phyloP scores from a whole-genome alignment of 805 yeast species.

The Yarrowia sp. region DNA sequence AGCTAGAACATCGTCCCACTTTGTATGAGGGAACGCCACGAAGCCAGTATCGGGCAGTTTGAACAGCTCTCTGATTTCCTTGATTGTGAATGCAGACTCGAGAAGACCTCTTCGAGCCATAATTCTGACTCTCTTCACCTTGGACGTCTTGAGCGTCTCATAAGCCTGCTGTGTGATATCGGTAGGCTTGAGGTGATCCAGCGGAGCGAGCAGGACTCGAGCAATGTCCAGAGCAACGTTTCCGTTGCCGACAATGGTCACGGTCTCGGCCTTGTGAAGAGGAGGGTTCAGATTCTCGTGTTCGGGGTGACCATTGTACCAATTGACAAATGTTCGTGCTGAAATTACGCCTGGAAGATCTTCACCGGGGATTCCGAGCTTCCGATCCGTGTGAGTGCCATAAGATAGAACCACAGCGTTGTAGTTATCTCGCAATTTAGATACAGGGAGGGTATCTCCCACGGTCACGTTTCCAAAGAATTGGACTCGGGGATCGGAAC shows the following conservation, averaged over 20 bases:
- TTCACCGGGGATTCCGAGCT: slow-evolving; percentile 65
- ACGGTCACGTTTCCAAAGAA: slow-evolving; percentile 77
- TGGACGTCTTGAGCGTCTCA: slow-evolving; percentile 57
- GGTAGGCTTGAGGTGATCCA: slow-evolving; percentile 65
- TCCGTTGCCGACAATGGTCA: slow-evolving; percentile 92
- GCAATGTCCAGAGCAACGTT: slow-evolving; percentile 95
- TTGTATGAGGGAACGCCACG: slow-evolving; percentile 6
- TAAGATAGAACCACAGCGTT: slow-evolving; percentile 81
- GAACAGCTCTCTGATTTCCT: slow-evolving; percentile 86
- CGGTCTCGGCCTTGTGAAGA: slow-evolving; percentile 66
- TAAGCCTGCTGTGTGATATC: slow-evolving; percentile 75
- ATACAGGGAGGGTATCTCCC: slow-evolving; percentile 66
- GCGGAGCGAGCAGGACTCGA: slow-evolving; percentile 70
- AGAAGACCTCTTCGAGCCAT: slow-evolving; percentile 86
- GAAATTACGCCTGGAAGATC: slow-evolving; percentile 68
- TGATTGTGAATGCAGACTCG: slow-evolving; percentile 86
- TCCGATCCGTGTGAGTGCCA: slow-evolving; percentile 70
- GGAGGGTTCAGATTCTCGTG: slow-evolving; percentile 59
- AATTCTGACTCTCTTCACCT: slow-evolving; percentile 69
- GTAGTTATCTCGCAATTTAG: slow-evolving; percentile 61
- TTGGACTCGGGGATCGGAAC: slow-evolving; percentile 52
- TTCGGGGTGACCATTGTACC: slow-evolving; percentile 94
- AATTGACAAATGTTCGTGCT: slow-evolving; percentile 87
- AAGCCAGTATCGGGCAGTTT: slow-evolving; percentile 48
- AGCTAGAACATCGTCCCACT: slow-evolving; percentile 33